These are phyloP conservation scores for Pichia sp. DNA, from an alignment of 1,139 yeast species.

Conservation along the genomic window DNA sequence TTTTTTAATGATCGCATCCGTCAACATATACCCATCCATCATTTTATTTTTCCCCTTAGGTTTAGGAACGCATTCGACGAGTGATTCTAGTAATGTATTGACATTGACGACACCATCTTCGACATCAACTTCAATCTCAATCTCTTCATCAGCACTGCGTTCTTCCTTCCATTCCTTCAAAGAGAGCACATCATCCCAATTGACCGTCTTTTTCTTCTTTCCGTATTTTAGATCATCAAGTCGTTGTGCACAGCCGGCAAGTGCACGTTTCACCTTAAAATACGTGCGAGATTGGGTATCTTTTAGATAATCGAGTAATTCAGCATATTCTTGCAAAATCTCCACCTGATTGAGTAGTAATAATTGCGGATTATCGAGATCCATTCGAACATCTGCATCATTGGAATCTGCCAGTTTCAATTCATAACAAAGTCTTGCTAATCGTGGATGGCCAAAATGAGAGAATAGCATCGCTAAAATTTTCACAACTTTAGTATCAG, in stretches of 20 bases:
- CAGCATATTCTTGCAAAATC: conserved; percentile 15
- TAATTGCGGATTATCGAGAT: conserved; percentile 12
- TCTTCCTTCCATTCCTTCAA: conserved; percentile 11
- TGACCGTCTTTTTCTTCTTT: conserved; percentile 5
- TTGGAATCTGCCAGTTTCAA: conserved; percentile 33
- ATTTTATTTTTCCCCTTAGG: conserved; percentile 33
- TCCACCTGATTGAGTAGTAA: conserved; percentile 19
- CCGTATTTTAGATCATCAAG: not conserved
- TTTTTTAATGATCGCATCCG: conserved; percentile 25
- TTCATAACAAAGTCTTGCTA: conserved; percentile 62
- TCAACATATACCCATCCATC: conserved; percentile 44
- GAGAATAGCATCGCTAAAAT: conserved; percentile 43
- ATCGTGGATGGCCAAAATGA: conserved; percentile 39
- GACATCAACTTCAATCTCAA: conserved; percentile 4
- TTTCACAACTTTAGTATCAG: conserved; percentile 47
- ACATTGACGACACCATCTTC: conserved; percentile 12
- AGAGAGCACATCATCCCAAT: conserved; percentile 15
- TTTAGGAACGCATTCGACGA: conserved; percentile 20
- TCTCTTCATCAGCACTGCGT: conserved; percentile 7
- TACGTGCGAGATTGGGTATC: conserved; percentile 9
- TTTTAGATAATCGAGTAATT: conserved; percentile 14
- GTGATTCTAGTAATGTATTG: conserved; percentile 25
- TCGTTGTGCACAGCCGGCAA: conserved; percentile 4
- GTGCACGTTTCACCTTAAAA: conserved; percentile 2
- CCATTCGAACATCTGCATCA: conserved; percentile 15